phyloP scores from a whole-genome alignment of 192 early-diverging fungal species.

The Phycomyces blakesleeanus region DNA sequence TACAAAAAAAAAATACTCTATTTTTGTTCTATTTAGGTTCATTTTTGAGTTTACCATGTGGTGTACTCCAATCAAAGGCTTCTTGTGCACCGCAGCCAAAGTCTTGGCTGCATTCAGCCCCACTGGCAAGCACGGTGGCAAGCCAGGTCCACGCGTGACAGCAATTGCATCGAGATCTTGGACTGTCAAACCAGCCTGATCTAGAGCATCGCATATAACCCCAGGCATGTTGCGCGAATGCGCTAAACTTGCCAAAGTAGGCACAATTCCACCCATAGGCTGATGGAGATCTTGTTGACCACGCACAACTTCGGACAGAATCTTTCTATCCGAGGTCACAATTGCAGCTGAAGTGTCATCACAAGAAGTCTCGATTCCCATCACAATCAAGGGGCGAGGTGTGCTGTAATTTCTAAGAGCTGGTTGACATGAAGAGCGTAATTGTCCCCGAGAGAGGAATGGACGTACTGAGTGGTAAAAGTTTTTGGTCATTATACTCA shows the following conservation, averaged over 20 bases:
- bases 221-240: constrained; percentile 61
- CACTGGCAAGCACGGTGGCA: constrained; percentile 64
- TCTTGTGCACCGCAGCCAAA: constrained; percentile 59
- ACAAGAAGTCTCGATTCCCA: constrained; percentile 78
- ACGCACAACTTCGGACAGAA: constrained; percentile 58
- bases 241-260: constrained; percentile 59
- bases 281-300: constrained; percentile 68
- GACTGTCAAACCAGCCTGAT: constrained; percentile 46
- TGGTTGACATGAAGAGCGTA: background rate
- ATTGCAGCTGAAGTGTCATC: constrained; percentile 77
- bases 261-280: constrained; percentile 72
- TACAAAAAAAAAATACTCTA: too few relatives aligned
- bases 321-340: constrained; percentile 58
- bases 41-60: constrained; percentile 55
- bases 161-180: constrained; percentile 66
- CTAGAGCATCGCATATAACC: constrained; percentile 59
- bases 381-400: constrained; percentile 38
- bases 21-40: background rate
- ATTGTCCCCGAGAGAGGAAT: too few relatives aligned
- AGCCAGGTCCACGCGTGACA: constrained; percentile 73
- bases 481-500: too few relatives aligned
- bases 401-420: constrained; percentile 1
- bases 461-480: too few relatives aligned
- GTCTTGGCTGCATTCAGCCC: constrained; percentile 71
- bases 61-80: constrained; percentile 74